Evolutionary conservation across 2,329 filamentous ascomycete genomes (phyloP), one percentile per base, ranked within the genome.

Genomic region (Talaromyces marneffei): DNA sequence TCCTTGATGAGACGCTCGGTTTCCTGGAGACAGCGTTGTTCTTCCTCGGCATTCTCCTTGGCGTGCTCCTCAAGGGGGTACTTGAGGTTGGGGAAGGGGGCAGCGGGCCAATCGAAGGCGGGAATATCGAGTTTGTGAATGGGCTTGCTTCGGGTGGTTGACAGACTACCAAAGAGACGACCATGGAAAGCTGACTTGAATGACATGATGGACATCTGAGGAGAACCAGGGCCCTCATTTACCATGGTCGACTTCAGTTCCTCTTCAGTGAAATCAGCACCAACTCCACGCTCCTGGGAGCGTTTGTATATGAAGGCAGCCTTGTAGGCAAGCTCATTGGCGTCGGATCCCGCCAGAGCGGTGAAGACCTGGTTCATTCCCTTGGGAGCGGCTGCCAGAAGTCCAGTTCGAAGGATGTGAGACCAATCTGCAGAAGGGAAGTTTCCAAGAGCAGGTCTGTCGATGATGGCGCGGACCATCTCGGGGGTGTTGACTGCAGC

Each of bases 41-140:
- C 92, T 70, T 91, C 89, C 63, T 82, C 81, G n/a, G 84, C 86
- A 75, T 96, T 96, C 78, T 94, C 91, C 67, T 86, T 85, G 23
- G 77, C 88, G 75, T 94, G 85, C 67, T 91, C 81, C 68, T 92
- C 88, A 5, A 96, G 86, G 0, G 92, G 92, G 77, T 96, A 96
- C 77, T 92, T 92, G 72, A 95, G 84, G 65, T 79, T 71, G 9
- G 92, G 92, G 83, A 96, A 96, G 60, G 89, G 85, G 18, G 91
- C 91, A 75, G 93, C 90, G 29, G 92, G 92, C 92, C 92, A 96
- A 82, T 96, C 89, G 71, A 96, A 96, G 70, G 92, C 90, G 25
- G 92, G 92, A 69, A 96, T 96, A 73, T 96, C 92, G 68, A 96
- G 81, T 80, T 96, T 96, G 83, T 96, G 92, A 74, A 96, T 92